phyloP scores from a whole-genome alignment of 129 eudicot species.

The Tagetes erecta region DNA sequence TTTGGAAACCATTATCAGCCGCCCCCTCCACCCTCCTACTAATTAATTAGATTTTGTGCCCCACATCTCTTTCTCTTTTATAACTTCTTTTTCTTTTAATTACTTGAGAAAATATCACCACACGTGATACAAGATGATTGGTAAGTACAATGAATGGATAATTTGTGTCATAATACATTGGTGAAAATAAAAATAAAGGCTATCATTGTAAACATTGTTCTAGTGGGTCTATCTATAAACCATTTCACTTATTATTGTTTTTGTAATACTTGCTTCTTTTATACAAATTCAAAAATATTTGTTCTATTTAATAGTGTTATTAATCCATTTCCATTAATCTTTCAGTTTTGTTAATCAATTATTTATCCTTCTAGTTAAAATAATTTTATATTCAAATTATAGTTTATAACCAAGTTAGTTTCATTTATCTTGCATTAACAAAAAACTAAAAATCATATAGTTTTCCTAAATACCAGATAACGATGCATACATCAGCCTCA shows the following conservation, averaged over 20 bases:
- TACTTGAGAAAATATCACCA: neutral
- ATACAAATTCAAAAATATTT: neutral
- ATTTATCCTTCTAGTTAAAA: too few species aligned
- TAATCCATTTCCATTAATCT: too few species aligned
- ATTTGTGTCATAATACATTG: neutral
- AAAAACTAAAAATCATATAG: too few species aligned
- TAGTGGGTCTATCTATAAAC: slow-evolving; percentile 6
- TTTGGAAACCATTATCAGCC: slow-evolving; percentile 31
- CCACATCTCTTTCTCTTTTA: slow-evolving; percentile 22
- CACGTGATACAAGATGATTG: slow-evolving; percentile 12
- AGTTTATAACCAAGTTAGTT: too few species aligned
- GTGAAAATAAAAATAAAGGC: neutral
- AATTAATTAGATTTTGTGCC: slow-evolving; percentile 34
- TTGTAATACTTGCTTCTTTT: neutral
- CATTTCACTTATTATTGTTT: neutral
- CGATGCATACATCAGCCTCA: too few species aligned
- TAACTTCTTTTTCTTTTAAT: neutral
- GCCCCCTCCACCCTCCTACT: slow-evolving; percentile 32
- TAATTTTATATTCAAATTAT: too few species aligned
- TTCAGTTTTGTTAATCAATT: too few species aligned
- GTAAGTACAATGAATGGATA: neutral
- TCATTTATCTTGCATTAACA: too few species aligned
- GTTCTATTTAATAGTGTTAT: too few species aligned
- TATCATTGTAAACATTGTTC: neutral
- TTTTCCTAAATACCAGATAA: too few species aligned